Evolutionary conservation across 1,139 yeast genomes (phyloP), one percentile per base, ranked within the genome.

Genomic region (Candida sp.): DNA sequence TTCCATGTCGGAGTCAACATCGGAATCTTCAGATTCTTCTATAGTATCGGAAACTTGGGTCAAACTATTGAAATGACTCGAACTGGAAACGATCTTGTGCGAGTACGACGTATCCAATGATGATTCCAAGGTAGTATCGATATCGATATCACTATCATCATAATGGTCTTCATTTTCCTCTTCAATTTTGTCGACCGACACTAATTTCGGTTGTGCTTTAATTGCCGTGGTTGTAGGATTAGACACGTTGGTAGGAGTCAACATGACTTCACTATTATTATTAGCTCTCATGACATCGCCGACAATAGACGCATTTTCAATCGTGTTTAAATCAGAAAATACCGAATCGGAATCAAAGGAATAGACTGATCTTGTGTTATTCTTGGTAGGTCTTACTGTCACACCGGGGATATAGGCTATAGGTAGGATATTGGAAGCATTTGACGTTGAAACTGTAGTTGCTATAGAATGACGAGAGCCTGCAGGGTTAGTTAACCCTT

Each of bases 401-500:
- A 89, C 97, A 34, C 97, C 97, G 0, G 97, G 97, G 47, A 90
- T 88, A 60, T 90, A 90, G 2, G 96, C 96, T 50, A 90, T 85
- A n/a, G 97, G 97, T 48, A 90, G 77, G 49, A 91, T 83, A 61
- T 91, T 90, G 6, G 95, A 86, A 4, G 95, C 95, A 51, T 86
- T 80, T 41, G 76, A 68, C 6, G 93, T 84, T 43, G 85, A 73
- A 25, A 81, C 75, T 4, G 88, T 76, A 21, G 86, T 78, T 5
- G 88, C 84, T 45, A 81, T 64, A 41, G 74, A 64, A 65, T 75
- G 59, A 45, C 61, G 58, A 30, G 53, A 47, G 40, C 56, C 56
- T 11, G 49, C 43, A 12, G 63, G 56, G 43, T 63, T 64, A 42
- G 54, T 44, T 45, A 64, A 66, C 6, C 64, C 55, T 12, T 48